Conservation (phyloP, 1,284 basidiomycete genomes). For the Irpex sp. region DNA sequence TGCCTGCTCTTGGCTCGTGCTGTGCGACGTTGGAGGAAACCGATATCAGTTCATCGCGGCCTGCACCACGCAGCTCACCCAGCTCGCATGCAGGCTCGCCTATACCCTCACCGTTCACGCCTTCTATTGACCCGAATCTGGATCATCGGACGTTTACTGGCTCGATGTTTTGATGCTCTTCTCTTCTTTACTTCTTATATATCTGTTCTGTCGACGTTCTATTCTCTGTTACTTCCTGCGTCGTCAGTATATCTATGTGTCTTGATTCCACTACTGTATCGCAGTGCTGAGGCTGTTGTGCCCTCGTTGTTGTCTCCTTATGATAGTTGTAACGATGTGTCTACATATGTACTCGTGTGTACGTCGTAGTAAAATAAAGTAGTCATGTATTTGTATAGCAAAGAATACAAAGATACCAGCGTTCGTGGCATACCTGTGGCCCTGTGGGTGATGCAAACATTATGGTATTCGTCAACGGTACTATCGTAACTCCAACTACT, state of each 20-base stretch:
- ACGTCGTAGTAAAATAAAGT: not conserved
- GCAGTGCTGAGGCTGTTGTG: not conserved
- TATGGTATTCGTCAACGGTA: no score
- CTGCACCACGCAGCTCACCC: not conserved
- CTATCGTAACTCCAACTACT: no score
- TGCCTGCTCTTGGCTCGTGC: constrained; percentile 5
- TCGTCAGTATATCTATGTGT: not conserved
- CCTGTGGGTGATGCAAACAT: no score
- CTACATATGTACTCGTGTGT: not conserved
- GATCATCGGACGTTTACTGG: not conserved
- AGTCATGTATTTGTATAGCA: not conserved
- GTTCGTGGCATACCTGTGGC: not conserved
- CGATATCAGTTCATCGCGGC: not conserved
- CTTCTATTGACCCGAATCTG: not conserved
- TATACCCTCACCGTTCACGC: constrained; percentile 8
- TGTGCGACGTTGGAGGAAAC: not conserved
- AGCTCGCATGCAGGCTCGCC: constrained; percentile 2
- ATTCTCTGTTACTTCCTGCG: not conserved
- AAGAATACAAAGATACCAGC: not conserved
- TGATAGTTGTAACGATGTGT: not conserved
- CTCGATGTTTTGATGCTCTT: not conserved
- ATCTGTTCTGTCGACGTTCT: not conserved
- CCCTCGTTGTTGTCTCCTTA: not conserved
- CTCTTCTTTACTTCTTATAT: not conserved
- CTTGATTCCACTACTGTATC: not conserved